A percentile compares a stretch with the other conserved stretches of the same genome.
phyloP scores from a whole-genome alignment of 106 monocot genomes.

The Phalaenopsis aphrodite region DNA sequence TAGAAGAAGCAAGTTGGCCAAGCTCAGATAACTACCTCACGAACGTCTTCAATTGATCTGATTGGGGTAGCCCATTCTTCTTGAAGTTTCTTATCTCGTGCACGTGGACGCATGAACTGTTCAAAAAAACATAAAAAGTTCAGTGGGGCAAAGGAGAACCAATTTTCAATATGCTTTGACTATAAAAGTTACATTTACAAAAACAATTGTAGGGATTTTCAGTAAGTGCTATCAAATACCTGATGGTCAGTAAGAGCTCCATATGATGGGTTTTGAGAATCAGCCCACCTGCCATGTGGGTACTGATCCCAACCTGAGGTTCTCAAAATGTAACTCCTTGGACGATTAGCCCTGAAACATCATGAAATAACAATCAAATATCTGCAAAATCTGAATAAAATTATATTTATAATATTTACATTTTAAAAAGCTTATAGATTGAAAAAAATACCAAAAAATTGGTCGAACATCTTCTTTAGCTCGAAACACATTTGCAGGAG shows the following conservation, averaged over 20 bases:
- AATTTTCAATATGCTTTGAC: not conserved
- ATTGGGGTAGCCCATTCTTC: conserved; percentile 82
- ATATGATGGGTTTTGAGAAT: conserved; percentile 85
- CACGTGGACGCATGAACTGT: conserved; percentile 77
- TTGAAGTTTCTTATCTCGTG: conserved; percentile 81
- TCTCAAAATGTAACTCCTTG: conserved; percentile 79
- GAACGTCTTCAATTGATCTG: conserved; percentile 62
- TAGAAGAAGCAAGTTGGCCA: not conserved
- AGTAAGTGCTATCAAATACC: conserved; percentile 21
- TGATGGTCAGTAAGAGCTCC: conserved; percentile 83
- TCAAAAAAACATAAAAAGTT: not conserved
- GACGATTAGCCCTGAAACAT: conserved; percentile 78
- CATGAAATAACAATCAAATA: conserved; percentile 7
- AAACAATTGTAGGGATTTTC: not conserved
- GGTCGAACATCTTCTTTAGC: conserved; percentile 88
- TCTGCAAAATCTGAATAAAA: not conserved
- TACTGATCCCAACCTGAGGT: conserved; percentile 90
- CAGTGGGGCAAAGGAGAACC: not conserved
- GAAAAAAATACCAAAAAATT: conserved; percentile 75
- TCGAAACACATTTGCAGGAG: conserved; percentile 65
- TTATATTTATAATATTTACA: not conserved
- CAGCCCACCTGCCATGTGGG: conserved; percentile 84
- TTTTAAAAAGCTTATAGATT: not conserved
- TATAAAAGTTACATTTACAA: not conserved
- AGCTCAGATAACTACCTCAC: conserved; percentile 38